These are phyloP conservation scores for Sarocladium brachiariae DNA, from an alignment of 2,329 filamentous ascomycete genomes.

Conservation along the genomic window DNA sequence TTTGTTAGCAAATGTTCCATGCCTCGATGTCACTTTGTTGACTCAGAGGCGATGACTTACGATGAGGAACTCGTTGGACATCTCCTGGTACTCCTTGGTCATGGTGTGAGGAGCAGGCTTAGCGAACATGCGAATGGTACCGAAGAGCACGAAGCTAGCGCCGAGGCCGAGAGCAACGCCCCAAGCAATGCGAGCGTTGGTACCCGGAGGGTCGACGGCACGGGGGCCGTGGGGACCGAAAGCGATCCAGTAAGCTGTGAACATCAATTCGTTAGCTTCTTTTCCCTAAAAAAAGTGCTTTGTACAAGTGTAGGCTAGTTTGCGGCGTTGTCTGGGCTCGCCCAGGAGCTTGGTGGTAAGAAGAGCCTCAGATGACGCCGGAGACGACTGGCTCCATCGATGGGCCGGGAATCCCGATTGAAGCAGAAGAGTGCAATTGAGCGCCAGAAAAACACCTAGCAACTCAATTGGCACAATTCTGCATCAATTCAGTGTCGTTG, in stretches of 20 bases:
- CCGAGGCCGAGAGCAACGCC: constrained; percentile 64
- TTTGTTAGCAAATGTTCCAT: constrained; percentile 4
- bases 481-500: neutral
- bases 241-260: constrained; percentile 93
- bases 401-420: neutral
- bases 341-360: neutral
- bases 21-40: constrained; percentile 1
- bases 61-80: constrained; percentile 87
- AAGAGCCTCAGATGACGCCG: constrained; percentile 3
- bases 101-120: constrained; percentile 73
- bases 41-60: constrained; percentile 43
- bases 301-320: neutral
- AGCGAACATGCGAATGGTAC: constrained; percentile 62
- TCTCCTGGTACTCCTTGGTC: constrained; percentile 96
- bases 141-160: constrained; percentile 66
- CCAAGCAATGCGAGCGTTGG: constrained; percentile 70
- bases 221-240: constrained; percentile 96
- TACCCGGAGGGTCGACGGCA: constrained; percentile 73
- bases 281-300: constrained; percentile 14
- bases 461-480: constrained; percentile 1
- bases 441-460: neutral
- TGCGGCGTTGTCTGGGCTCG: neutral
- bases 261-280: constrained; percentile 11
- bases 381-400: neutral
- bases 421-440: neutral